Conservation (phyloP, 2,329 filamentous ascomycete species). For the Penicillium nordicum region DNA sequence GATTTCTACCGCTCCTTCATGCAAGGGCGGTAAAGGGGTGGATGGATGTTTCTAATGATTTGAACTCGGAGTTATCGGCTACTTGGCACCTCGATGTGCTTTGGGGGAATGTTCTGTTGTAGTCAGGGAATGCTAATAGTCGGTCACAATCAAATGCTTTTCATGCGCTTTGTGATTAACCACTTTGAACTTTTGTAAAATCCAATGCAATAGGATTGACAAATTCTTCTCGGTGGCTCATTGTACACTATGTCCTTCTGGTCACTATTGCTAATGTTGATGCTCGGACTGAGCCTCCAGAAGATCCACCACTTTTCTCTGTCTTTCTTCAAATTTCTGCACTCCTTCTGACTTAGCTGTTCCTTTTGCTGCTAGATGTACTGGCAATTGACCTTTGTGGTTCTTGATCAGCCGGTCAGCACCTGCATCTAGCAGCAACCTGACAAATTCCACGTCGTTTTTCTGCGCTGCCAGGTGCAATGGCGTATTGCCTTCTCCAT, state of each 20-base stretch:
- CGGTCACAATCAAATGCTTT: conserved; percentile 9
- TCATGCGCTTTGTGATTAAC: conserved; percentile 3
- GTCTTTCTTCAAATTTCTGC: neutral
- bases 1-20: conserved; percentile 90
- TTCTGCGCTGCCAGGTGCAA: neutral
- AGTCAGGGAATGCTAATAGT: conserved; percentile 11
- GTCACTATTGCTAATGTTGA: neutral
- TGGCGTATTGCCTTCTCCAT: neutral
- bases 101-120: conserved; percentile 9
- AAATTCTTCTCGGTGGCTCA: neutral
- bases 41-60: conserved; percentile 27
- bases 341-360: neutral
- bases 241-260: neutral
- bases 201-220: neutral
- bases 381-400: neutral
- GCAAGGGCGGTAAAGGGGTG: conserved; percentile 58
- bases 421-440: conserved; percentile 3
- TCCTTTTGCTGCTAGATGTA: neutral
- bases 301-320: neutral
- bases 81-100: conserved; percentile 11
- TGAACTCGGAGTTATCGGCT: conserved; percentile 28
- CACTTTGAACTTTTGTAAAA: neutral
- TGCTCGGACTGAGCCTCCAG: neutral
- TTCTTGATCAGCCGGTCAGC: neutral
- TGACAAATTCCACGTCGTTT: neutral